Base-by-base conservation (phyloP, 345 rosid species). In the Ceriops tagal region DNA sequence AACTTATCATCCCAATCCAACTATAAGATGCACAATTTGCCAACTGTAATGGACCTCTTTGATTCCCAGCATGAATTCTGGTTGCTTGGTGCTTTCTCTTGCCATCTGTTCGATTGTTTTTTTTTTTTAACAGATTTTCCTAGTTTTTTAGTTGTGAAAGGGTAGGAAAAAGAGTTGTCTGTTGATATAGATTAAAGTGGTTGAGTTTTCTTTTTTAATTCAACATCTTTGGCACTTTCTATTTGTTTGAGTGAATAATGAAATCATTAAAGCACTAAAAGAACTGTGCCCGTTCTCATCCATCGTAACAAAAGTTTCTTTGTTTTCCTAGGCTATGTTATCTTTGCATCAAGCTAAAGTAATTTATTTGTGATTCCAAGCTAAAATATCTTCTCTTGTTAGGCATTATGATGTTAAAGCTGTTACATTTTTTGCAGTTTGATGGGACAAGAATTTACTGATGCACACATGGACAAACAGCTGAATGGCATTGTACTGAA, bases 381-480 rank as follows among this genome's bases (percentile, higher is more conserved):
- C 24, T 58, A 47, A 61, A 51, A 56, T 59, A 53, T 24, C 18
- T 43, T 43, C 5, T 34, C 43, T 6, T 52, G 66, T 71, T 22
- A 57, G 43, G 58, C 19, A 21, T 65, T 53, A 63, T 71, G 55
- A 26, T 22, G 37, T 1, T 34, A 34, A 34, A 58, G 57, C 26
- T 59, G 37, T 47, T 22, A 21, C 37, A 53, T 62, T 46, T 39
- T 10, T 15, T 70, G 82, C 82, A 92, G 96, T 80, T 76, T 77
- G 73, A 93, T 93, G 98, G 97, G 97, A 68, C 83, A 84, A 79
- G 89, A 88, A 68, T 84, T 85, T 68, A 78, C 75, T 53, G 82
- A 77, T 64, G 83, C 83, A 65, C 83, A 79, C 69, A 82, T 81
- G 89, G 93, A 88, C 67, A 84, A 77, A 70, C 89, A 78, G 63